Evolutionary conservation across 305 asterid species (phyloP).

Genomic region (Fraxinus baroniana): DNA sequence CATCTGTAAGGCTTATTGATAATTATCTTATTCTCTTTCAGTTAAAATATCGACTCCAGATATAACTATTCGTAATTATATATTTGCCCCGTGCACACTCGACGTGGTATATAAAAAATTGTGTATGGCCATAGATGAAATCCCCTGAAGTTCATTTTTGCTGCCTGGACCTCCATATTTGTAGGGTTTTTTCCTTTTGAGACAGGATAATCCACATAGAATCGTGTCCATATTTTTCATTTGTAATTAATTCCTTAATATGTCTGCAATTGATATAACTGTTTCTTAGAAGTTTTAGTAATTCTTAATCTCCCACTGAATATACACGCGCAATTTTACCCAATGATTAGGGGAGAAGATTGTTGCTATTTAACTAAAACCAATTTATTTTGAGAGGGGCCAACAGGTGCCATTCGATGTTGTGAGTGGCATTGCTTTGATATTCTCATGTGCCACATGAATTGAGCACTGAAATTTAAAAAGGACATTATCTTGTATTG

Average conservation of each 20-base stretch:
- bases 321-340: background rate
- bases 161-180: background rate
- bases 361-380: background rate
- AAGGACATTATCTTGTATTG: background rate
- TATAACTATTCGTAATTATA: background rate
- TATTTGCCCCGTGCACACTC: background rate
- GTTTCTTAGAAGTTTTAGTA: background rate
- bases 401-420: background rate
- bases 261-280: background rate
- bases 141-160: background rate
- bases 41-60: constrained; percentile 12
- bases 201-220: background rate
- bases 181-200: background rate
- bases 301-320: background rate
- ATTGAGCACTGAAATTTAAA: background rate
- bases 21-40: background rate
- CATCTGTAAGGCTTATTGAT: constrained; percentile 60
- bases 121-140: background rate
- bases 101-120: background rate
- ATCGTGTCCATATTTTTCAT: background rate
- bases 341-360: background rate
- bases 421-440: background rate
- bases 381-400: background rate
- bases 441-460: background rate
- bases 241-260: background rate